Evolutionary conservation across 441 rosid genomes (phyloP).

Genomic region (Iberis amara): DNA sequence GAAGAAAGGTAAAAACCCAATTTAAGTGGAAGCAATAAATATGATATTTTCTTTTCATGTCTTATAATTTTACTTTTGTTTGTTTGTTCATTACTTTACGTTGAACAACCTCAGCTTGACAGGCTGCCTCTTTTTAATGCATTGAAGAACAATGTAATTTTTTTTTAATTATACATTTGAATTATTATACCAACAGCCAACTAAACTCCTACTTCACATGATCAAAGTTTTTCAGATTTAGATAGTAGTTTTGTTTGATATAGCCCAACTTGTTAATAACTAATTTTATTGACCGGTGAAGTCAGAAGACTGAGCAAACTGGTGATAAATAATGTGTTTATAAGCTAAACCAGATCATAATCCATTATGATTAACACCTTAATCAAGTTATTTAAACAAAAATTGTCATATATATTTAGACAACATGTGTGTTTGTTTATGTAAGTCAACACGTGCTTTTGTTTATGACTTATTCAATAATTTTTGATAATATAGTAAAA

Average conservation of each 20-base stretch:
- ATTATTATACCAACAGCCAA: neutral
- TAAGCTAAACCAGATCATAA: constrained; percentile 6
- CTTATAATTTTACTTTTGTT: constrained; percentile 8
- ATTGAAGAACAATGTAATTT: neutral
- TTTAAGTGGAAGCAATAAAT: constrained; percentile 25
- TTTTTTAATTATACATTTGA: neutral
- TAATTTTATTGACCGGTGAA: no score
- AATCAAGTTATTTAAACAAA: no score
- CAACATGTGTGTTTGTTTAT: no score
- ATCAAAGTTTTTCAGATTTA: constrained; percentile 5
- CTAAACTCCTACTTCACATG: neutral
- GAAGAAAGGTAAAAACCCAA: constrained; percentile 18
- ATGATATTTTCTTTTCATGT: neutral
- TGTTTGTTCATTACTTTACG: constrained; percentile 30
- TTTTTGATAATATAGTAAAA: no score
- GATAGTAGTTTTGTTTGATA: neutral
- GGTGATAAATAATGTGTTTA: neutral
- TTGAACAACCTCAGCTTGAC: constrained; percentile 27
- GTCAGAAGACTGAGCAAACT: constrained; percentile 4
- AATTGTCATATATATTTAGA: no score
- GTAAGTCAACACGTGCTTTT: neutral
- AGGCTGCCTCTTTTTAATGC: constrained; percentile 23
- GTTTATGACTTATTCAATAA: neutral
- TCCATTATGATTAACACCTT: no score
- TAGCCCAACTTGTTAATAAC: constrained; percentile 16